Evolutionary conservation across 306 rosid genomes (phyloP).

Genomic region (Cucurbita moschata): DNA sequence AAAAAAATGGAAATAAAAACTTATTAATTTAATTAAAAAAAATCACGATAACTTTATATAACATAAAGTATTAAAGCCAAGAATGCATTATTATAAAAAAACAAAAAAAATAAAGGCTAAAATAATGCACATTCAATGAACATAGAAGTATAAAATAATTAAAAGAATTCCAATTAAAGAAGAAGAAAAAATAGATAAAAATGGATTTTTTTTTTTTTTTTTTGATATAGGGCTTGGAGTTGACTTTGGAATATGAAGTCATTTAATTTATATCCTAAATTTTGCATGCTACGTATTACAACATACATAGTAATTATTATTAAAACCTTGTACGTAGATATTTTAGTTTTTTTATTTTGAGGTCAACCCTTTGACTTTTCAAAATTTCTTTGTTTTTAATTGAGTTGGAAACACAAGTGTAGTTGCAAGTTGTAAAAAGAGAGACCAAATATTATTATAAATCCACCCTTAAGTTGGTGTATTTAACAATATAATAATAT

Average conservation of each 20-base stretch:
- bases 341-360: background rate
- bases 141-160: background rate
- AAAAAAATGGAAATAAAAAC: background rate
- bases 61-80: background rate
- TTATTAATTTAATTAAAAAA: background rate
- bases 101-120: background rate
- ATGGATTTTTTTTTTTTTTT: background rate
- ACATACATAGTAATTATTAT: background rate
- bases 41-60: background rate
- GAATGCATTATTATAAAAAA: background rate
- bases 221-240: background rate
- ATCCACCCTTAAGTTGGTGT: no score
- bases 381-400: no score
- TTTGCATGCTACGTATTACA: slow-evolving; percentile 1
- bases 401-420: no score
- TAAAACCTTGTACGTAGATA: background rate
- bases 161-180: background rate
- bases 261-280: background rate
- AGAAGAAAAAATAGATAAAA: background rate
- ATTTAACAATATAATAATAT: no score
- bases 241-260: background rate
- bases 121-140: background rate
- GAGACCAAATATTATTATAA: no score
- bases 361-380: slow-evolving; percentile 6
- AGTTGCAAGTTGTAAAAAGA: no score